These are phyloP conservation scores for Trypanosoma cruzi DNA, from an alignment of 208 protist genomes.

Conservation along the genomic window DNA sequence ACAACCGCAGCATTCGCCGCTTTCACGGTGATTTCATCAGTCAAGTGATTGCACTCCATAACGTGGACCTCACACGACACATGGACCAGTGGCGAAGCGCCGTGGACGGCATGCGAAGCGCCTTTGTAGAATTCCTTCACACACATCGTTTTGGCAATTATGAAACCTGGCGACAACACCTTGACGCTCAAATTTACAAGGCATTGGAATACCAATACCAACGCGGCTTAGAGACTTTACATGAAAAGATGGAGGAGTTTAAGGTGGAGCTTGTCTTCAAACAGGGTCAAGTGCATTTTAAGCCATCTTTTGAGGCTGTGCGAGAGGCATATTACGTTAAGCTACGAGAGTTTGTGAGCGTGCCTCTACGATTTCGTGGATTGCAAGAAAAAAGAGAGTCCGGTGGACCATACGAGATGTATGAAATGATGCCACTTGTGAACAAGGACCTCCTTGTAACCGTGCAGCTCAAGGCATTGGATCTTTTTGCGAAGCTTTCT, in stretches of 20 bases:
- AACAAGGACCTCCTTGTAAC: slow-evolving; percentile 86
- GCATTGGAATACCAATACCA: slow-evolving; percentile 96
- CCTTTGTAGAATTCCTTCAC: slow-evolving; percentile 85
- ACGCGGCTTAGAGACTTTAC: slow-evolving; percentile 88
- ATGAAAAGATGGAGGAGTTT: slow-evolving; percentile 94
- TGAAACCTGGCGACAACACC: slow-evolving; percentile 93
- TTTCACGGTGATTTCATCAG: slow-evolving; percentile 87
- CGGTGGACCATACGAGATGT: slow-evolving; percentile 84
- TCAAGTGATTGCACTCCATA: slow-evolving; percentile 84
- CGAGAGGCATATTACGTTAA: slow-evolving; percentile 95
- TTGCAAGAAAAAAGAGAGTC: slow-evolving; percentile 80
- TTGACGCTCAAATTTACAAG: slow-evolving; percentile 98
- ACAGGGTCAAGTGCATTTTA: slow-evolving; percentile 92
- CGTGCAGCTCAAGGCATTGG: slow-evolving; percentile 93
- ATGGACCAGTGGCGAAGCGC: slow-evolving; percentile 93
- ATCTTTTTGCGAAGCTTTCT: slow-evolving; percentile 92
- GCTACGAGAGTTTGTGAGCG: slow-evolving; percentile 94
- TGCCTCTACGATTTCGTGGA: slow-evolving; percentile 94
- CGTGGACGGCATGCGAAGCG: slow-evolving; percentile 84
- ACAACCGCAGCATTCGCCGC: slow-evolving; percentile 84
- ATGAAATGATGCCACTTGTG: slow-evolving; percentile 83
- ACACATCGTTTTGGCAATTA: slow-evolving; percentile 77
- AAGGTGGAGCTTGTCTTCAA: slow-evolving; percentile 95
- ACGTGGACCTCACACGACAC: slow-evolving; percentile 88
- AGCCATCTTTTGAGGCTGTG: slow-evolving; percentile 95